Percentiles rank a stretch among this genome's conserved stretches.
phyloP scores from a whole-genome alignment of 2,329 filamentous ascomycete species.

The Botrytis tulipae region DNA sequence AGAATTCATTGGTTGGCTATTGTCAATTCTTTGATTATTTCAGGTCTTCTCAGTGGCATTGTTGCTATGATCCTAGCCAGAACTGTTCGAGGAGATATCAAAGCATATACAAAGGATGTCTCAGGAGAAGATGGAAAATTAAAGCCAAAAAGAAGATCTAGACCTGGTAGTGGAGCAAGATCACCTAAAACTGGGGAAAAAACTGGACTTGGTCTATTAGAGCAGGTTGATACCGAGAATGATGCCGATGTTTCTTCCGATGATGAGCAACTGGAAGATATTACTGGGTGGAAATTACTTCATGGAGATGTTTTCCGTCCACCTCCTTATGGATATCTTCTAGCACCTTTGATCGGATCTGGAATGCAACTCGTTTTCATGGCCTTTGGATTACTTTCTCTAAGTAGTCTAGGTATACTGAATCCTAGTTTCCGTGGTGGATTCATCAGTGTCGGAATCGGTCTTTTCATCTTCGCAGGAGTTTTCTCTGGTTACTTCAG shows the following conservation, averaged over 20 bases:
- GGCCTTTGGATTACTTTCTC: slow-evolving; percentile 66
- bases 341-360: slow-evolving; percentile 79
- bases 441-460: slow-evolving; percentile 80
- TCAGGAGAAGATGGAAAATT: slow-evolving; percentile 65
- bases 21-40: slow-evolving; percentile 82
- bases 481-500: slow-evolving; percentile 87
- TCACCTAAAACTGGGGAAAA: slow-evolving; percentile 52
- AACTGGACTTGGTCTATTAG: slow-evolving; percentile 55
- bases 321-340: slow-evolving; percentile 66
- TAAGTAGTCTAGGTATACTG: slow-evolving; percentile 73
- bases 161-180: slow-evolving; percentile 42
- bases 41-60: slow-evolving; percentile 72
- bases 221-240: slow-evolving; percentile 53
- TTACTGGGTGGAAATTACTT: slow-evolving; percentile 83
- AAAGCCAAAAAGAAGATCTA: slow-evolving; percentile 50
- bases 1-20: slow-evolving; percentile 88
- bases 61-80: slow-evolving; percentile 78
- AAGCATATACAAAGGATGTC: slow-evolving; percentile 62
- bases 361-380: slow-evolving; percentile 86
- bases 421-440: slow-evolving; percentile 90
- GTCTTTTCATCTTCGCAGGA: slow-evolving; percentile 80
- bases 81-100: slow-evolving; percentile 77
- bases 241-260: slow-evolving; percentile 60
- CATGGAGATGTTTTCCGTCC: slow-evolving; percentile 85
- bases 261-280: slow-evolving; percentile 73